These are phyloP conservation scores for Trypanosoma boissoni DNA, from an alignment of 208 protist genomes.

Conservation along the genomic window DNA sequence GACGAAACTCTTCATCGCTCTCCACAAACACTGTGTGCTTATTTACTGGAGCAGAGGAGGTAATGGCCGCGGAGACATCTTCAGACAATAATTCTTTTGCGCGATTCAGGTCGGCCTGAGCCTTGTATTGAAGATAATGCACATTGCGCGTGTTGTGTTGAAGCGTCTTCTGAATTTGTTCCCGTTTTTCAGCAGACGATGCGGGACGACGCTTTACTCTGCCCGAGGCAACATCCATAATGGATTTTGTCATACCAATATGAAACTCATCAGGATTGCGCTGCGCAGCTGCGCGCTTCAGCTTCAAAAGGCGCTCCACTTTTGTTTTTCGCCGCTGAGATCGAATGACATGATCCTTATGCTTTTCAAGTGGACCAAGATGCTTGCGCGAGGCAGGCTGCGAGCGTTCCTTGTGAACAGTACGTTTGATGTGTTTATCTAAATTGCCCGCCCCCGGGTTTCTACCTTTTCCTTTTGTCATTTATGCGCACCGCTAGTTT, in stretches of 20 bases:
- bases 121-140: slow-evolving; percentile 86
- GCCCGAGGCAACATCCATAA: slow-evolving; percentile 83
- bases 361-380: slow-evolving; percentile 92
- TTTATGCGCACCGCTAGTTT: slow-evolving; percentile 10
- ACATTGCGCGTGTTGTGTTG: slow-evolving; percentile 71
- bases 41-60: slow-evolving; percentile 58
- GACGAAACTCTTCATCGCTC: slow-evolving; percentile 68
- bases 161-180: slow-evolving; percentile 61
- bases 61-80: slow-evolving; percentile 63
- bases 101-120: slow-evolving; percentile 52
- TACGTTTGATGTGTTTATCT: slow-evolving; percentile 88
- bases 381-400: slow-evolving; percentile 77
- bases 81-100: slow-evolving; percentile 78
- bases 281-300: slow-evolving; percentile 84
- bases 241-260: slow-evolving; percentile 90
- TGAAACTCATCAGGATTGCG: slow-evolving; percentile 94
- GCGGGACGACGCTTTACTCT: slow-evolving; percentile 62
- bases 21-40: slow-evolving; percentile 87
- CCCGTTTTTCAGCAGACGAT: slow-evolving; percentile 42
- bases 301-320: slow-evolving; percentile 59
- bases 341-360: slow-evolving; percentile 91
- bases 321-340: slow-evolving; percentile 77
- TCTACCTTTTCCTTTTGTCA: slow-evolving; percentile 86
- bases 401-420: slow-evolving; percentile 86
- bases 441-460: slow-evolving; percentile 82